Base-by-base conservation (phyloP, 495 filamentous ascomycete species). In the Haplographium delicatum region DNA sequence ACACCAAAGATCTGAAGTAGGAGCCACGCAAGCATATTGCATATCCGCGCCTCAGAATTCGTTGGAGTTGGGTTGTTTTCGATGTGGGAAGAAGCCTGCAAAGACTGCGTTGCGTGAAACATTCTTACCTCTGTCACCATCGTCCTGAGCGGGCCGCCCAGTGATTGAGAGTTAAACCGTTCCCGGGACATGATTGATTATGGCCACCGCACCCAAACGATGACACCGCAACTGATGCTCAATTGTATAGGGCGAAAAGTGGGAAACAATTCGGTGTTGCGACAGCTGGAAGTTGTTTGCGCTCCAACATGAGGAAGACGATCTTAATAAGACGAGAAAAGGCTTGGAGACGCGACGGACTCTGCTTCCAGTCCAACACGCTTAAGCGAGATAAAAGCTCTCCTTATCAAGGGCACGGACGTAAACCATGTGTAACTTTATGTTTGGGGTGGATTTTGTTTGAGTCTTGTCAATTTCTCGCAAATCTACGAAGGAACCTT, bases 121-220 rank as follows among this genome's bases (percentile, higher is more conserved):
- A 10, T 31, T 34, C 68, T 38, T 57, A 89, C 85, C 78, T 86
- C 71, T 67, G 83, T 82, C 63, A 89, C 80, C 40, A 67, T 72
- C 44, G 58, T 64, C 59, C 84, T 73, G 19, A 88, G 68, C 5
- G 71, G 68, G 23, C 81, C 79, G 50, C 61, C 61, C 43, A 89
- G 73, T 16, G 83, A 85, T 68, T 85, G 80, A 55, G 75, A 72
- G 52, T 68, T 67, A 39, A 74, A 81, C 40, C 62, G 70, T 47
- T 81, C 80, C 57, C 80, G 76, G 53, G 68, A 63, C 75, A 74
- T 78, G 49, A 56, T 63, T 60, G 61, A n/a, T n/a, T n/a, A n/a
- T n/a, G 13, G 43, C 19, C 43, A 50, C 50, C 23, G 34, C 8
- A 15, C 10, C 3, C 23, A 16, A 39, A 20, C 2, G 15, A 28